phyloP scores from a whole-genome alignment of 441 rosid species.

The Pelargonium citronellum region DNA sequence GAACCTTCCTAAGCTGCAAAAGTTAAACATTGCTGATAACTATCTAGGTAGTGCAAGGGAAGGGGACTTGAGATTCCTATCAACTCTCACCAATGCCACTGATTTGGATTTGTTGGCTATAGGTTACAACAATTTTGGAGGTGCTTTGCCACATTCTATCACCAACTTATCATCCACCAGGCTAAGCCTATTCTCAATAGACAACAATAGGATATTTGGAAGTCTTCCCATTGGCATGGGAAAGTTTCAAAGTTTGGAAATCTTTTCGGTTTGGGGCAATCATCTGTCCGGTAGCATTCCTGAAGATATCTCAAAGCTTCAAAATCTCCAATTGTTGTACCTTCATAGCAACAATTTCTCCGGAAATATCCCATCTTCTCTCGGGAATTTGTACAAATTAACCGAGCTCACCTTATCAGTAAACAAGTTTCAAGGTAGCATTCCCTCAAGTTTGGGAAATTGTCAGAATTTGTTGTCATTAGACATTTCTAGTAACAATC shows the following conservation, averaged over 20 bases:
- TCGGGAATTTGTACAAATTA: constrained; percentile 12
- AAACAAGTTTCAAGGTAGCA: constrained; percentile 13
- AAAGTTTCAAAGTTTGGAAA: constrained; percentile 9
- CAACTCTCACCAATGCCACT: constrained; percentile 22
- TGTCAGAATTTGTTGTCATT: not conserved
- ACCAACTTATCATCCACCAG: constrained; percentile 21
- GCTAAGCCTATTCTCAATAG: not conserved
- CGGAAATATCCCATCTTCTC: constrained; percentile 13
- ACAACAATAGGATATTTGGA: constrained; percentile 11
- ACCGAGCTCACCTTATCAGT: not conserved
- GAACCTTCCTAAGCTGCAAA: not conserved
- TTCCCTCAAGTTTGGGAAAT: constrained; percentile 17
- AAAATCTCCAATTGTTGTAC: not conserved
- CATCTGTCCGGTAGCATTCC: constrained; percentile 14
- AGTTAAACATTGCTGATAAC: not conserved
- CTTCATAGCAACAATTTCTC: constrained; percentile 1
- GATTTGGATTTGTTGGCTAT: not conserved
- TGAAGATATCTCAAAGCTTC: constrained; percentile 7
- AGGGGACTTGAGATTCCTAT: constrained; percentile 21
- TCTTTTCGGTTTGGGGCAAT: not conserved
- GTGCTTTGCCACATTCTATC: constrained; percentile 18
- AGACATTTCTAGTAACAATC: constrained; percentile 16
- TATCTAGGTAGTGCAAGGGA: constrained; percentile 18
- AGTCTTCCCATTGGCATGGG: constrained; percentile 5
- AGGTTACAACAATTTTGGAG: constrained; percentile 10